Evolutionary conservation across 2,329 filamentous ascomycete genomes (phyloP).

Genomic region (Davidsoniella australis): DNA sequence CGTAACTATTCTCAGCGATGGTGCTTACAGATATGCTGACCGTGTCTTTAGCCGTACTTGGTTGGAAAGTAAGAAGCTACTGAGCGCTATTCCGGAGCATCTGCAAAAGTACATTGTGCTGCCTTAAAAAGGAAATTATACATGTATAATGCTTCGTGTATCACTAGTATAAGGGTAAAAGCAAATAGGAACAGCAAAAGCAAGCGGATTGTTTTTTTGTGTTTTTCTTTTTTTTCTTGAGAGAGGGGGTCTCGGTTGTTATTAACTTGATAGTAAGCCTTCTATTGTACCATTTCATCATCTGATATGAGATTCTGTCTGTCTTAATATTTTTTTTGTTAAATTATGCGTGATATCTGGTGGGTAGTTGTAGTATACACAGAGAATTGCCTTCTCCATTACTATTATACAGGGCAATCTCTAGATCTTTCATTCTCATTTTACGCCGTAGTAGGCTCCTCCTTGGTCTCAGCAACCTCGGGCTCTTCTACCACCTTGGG

Average conservation of each 20-base stretch:
- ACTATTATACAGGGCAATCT: background rate
- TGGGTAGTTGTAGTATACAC: background rate
- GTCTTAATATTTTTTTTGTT: too few relatives aligned
- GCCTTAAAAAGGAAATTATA: conserved; percentile 30
- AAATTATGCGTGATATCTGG: too few relatives aligned
- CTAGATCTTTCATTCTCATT: background rate
- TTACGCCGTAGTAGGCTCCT: background rate
- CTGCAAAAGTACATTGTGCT: conserved; percentile 89
- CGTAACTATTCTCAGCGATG: conserved; percentile 86
- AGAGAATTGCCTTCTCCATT: background rate
- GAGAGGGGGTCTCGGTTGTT: too few relatives aligned
- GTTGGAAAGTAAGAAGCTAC: conserved; percentile 70
- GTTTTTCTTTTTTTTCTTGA: too few relatives aligned
- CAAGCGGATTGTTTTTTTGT: background rate
- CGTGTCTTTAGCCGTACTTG: conserved; percentile 82
- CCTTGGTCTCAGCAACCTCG: background rate
- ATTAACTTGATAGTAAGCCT: too few relatives aligned
- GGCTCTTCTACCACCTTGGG: background rate
- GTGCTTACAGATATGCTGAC: conserved; percentile 94
- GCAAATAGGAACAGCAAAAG: too few relatives aligned
- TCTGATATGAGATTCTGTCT: too few relatives aligned
- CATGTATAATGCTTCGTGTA: background rate
- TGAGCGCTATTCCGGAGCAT: conserved; percentile 65
- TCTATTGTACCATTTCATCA: too few relatives aligned
- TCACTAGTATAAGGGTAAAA: background rate